A percentile compares a stretch with the other conserved stretches of the same genome.
These are phyloP conservation scores for Stereum hirsutum DNA, from an alignment of 1,284 basidiomycete genomes.

Conservation along the genomic window DNA sequence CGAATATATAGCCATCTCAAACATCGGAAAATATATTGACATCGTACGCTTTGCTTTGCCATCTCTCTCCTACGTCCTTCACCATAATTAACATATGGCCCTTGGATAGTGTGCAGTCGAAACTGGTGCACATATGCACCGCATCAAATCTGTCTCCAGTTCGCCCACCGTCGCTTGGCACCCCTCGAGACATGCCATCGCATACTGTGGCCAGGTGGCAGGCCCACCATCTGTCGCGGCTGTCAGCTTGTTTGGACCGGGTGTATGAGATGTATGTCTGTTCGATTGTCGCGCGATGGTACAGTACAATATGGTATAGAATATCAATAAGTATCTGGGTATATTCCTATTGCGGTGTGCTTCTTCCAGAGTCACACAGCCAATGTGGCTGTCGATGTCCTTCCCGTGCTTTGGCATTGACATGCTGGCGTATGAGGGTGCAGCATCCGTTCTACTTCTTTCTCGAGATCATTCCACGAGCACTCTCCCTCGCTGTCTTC, in stretches of 20 bases:
- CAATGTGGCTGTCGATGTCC: no score
- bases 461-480: no score
- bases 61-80: not conserved
- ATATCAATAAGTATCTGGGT: no score
- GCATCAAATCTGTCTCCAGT: conserved; percentile 54
- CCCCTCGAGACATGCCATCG: conserved; percentile 66
- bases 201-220: conserved; percentile 69
- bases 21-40: conserved; percentile 62
- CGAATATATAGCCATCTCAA: conserved; percentile 71
- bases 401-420: no score
- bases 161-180: conserved; percentile 71
- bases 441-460: no score
- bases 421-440: no score
- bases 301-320: no score
- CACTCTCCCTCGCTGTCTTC: no score
- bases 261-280: no score
- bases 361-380: no score
- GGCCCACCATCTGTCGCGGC: conserved; percentile 52
- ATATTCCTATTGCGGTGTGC: no score
- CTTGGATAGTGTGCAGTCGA: conserved; percentile 60
- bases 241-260: conserved; percentile 61
- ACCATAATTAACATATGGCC: not conserved
- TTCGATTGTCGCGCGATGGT: no score
- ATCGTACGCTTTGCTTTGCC: conserved; percentile 36
- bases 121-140: conserved; percentile 58